Conservation (phyloP, 495 filamentous ascomycete genomes). For the Talaromyces adpressus region DNA sequence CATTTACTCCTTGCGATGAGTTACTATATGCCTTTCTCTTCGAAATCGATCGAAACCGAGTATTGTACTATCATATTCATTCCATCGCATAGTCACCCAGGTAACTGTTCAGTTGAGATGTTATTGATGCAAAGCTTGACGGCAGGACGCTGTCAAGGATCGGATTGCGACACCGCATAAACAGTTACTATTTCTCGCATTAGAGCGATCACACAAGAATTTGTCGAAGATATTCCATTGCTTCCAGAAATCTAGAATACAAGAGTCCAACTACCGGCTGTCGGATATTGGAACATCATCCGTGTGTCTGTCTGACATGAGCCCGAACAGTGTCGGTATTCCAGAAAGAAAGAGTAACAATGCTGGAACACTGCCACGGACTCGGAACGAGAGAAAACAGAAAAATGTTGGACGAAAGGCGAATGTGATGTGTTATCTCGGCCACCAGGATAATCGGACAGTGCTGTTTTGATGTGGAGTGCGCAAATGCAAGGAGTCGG, state of each 20-base stretch:
- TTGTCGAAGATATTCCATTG: neutral
- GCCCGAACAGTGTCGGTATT: neutral
- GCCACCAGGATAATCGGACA: constrained; percentile 2
- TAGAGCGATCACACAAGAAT: neutral
- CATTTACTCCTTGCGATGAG: neutral
- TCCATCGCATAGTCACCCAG: neutral
- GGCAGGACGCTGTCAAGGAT: neutral
- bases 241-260: neutral
- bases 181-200: neutral
- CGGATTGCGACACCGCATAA: neutral
- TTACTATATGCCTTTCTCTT: neutral
- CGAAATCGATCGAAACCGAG: neutral
- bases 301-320: neutral
- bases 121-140: neutral
- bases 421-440: constrained; percentile 6
- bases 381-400: neutral
- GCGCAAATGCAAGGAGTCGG: neutral
- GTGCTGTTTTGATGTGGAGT: neutral
- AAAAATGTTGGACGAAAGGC: neutral
- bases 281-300: neutral
- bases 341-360: neutral
- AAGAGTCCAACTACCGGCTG: neutral
- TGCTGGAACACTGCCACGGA: neutral
- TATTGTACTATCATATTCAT: neutral
- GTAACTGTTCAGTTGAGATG: neutral